Evolutionary conservation across 257 asterid species (phyloP).

Genomic region (Hygrophila difformis): DNA sequence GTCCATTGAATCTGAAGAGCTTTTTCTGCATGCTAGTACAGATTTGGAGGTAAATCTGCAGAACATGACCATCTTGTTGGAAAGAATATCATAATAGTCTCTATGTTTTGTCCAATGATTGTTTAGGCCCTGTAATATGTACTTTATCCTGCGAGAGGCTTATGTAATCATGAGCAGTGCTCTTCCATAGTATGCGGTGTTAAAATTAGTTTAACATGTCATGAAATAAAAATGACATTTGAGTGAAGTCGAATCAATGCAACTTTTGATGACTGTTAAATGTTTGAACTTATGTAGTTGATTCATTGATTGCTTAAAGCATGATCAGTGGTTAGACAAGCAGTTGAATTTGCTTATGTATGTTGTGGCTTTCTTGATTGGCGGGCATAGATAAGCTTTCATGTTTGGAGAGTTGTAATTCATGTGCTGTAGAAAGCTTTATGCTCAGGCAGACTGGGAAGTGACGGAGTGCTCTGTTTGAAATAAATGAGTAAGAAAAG

Average conservation of each 20-base stretch:
- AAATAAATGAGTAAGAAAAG: no score
- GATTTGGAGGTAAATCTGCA: conserved; percentile 65
- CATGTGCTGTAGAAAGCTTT: no score
- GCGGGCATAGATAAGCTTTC: neutral
- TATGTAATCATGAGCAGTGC: neutral
- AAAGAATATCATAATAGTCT: conserved; percentile 1
- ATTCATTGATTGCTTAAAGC: neutral
- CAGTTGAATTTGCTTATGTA: conserved; percentile 2
- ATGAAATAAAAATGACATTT: conserved; percentile 6
- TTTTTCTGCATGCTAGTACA: conserved; percentile 76
- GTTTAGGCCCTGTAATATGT: neutral
- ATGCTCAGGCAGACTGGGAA: no score
- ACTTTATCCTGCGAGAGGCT: conserved; percentile 7
- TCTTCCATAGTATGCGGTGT: neutral
- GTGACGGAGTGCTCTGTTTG: no score
- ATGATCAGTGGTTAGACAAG: neutral
- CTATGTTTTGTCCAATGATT: neutral
- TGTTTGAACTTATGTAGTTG: neutral
- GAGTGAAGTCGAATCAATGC: neutral
- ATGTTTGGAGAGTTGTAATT: no score
- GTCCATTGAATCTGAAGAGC: conserved; percentile 47
- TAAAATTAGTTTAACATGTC: neutral
- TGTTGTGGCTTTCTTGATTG: neutral
- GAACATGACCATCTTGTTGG: conserved; percentile 8
- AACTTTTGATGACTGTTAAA: neutral